phyloP scores from a whole-genome alignment of 257 asterid genomes.

The Paraleonurus japonicus region DNA sequence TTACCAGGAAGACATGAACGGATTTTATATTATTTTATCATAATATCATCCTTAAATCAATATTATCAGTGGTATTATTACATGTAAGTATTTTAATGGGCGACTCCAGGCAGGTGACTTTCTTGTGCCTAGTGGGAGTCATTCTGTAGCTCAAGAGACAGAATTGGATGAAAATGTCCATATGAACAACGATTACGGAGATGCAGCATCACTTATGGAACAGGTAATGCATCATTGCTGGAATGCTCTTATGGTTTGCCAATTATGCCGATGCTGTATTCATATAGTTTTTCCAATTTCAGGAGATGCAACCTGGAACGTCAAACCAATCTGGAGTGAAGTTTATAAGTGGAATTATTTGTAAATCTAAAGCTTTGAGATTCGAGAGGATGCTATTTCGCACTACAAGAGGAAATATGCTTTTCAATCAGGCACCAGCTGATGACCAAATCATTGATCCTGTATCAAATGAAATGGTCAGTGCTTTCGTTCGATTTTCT shows the following conservation, averaged over 20 bases:
- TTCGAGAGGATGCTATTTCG: slow-evolving; percentile 99
- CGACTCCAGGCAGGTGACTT: slow-evolving; percentile 73
- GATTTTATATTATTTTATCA: not conserved
- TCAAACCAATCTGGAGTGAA: slow-evolving; percentile 87
- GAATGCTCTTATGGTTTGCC: slow-evolving; percentile 18
- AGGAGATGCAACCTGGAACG: slow-evolving; percentile 88
- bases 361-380: slow-evolving; percentile 77
- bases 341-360: slow-evolving; percentile 90
- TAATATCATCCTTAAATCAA: not conserved
- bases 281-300: slow-evolving; percentile 26
- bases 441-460: slow-evolving; percentile 87
- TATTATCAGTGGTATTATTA: slow-evolving; percentile 9
- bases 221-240: slow-evolving; percentile 49
- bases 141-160: slow-evolving; percentile 54
- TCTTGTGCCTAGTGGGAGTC: slow-evolving; percentile 66
- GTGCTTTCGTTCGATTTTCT: not conserved
- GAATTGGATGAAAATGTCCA: slow-evolving; percentile 70
- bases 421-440: slow-evolving; percentile 86
- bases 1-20: not conserved
- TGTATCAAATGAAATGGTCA: slow-evolving; percentile 77
- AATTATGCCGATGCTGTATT: slow-evolving; percentile 20
- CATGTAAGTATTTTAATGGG: slow-evolving; percentile 25
- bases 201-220: slow-evolving; percentile 63
- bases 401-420: slow-evolving; percentile 97
- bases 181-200: slow-evolving; percentile 38